These are phyloP conservation scores for Globisporangium splendens DNA, from an alignment of 352 stramenopile genomes.

Conservation along the genomic window DNA sequence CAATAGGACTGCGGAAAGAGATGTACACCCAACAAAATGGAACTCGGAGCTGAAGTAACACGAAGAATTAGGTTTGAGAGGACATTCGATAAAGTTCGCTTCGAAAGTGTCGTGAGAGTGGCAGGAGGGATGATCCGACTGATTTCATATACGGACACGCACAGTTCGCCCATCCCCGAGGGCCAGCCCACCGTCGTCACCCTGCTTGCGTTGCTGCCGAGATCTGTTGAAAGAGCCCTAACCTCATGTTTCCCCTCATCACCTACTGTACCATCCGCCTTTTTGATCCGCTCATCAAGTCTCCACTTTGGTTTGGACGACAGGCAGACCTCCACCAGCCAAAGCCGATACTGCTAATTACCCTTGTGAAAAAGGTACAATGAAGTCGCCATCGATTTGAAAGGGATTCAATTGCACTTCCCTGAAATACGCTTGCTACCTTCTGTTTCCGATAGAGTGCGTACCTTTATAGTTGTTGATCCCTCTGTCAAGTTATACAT, in stretches of 20 bases:
- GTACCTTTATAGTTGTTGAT: no score
- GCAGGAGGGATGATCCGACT: constrained; percentile 2
- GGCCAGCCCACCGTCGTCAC: neutral
- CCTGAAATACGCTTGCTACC: no score
- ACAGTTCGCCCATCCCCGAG: constrained; percentile 6
- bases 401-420: no score
- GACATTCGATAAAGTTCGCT: neutral
- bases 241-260: no score
- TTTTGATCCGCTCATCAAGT: neutral
- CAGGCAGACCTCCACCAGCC: neutral
- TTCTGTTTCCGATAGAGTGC: no score
- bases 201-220: neutral
- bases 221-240: neutral
- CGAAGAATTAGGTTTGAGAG: neutral
- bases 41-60: neutral
- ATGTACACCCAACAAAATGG: constrained; percentile 11
- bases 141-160: neutral
- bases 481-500: no score
- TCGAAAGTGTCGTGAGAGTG: neutral
- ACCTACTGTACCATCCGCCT: neutral
- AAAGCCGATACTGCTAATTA: no score
- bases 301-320: neutral
- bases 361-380: no score
- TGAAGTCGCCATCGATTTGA: no score
- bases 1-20: neutral